Evolutionary conservation across 306 rosid species (phyloP).

Genomic region (Begonia loranthoides): DNA sequence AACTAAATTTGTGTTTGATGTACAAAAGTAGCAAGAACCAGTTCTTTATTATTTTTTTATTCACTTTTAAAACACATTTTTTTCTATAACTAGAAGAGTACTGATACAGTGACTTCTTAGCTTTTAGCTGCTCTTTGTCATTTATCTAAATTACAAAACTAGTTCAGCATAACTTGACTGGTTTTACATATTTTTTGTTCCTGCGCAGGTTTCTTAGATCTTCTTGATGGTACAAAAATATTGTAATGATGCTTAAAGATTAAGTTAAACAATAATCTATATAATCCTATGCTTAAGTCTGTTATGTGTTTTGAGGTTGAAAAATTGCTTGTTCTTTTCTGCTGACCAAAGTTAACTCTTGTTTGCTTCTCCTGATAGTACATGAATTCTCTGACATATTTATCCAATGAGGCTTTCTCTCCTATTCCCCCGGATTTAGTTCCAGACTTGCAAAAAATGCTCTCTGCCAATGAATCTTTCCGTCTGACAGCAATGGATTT

Average conservation of each 20-base stretch:
- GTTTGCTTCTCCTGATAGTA: conserved; percentile 46
- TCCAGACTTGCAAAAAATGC: conserved; percentile 88
- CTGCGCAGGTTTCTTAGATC: no score
- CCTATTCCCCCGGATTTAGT: conserved; percentile 72
- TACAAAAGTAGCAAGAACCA: not conserved
- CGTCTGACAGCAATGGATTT: conserved; percentile 82
- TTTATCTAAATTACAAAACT: not conserved
- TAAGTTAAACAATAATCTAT: no score
- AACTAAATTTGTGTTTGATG: not conserved
- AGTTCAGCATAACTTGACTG: no score
- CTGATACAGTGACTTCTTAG: no score
- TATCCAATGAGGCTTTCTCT: conserved; percentile 82
- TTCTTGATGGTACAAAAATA: no score
- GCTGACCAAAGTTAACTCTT: conserved; percentile 5
- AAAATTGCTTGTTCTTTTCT: not conserved
- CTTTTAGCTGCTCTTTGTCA: not conserved
- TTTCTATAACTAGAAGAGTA: no score
- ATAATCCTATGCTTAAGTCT: no score
- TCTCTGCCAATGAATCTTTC: conserved; percentile 73
- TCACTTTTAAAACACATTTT: no score
- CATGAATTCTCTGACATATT: conserved; percentile 86
- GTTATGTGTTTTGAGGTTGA: no score
- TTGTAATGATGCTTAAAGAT: no score
- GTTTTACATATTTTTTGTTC: no score
- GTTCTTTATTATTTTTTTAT: no score